A percentile compares a stretch with the other conserved stretches of the same genome.
Evolutionary conservation across 176 grass and related monocot genomes (phyloP).

Genomic region (Melocanna baccifera): DNA sequence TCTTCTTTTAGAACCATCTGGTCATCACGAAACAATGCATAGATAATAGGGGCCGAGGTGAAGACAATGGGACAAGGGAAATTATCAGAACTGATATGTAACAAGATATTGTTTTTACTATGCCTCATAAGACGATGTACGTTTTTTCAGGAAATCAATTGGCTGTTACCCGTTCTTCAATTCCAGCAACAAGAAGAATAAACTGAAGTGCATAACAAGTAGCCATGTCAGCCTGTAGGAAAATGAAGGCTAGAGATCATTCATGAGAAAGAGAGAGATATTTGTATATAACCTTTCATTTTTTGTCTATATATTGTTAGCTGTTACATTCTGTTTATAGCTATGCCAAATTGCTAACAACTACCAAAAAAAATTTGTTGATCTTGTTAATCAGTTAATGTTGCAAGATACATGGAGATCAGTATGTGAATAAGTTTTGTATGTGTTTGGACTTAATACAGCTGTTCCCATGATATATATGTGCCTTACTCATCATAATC

Average conservation of each 20-base stretch:
- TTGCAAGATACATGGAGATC: neutral
- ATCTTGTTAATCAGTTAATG: neutral
- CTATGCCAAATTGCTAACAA: neutral
- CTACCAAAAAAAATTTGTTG: neutral
- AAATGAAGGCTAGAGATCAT: neutral
- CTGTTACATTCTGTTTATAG: neutral
- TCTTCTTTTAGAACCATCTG: too few relatives aligned
- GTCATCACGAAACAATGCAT: neutral
- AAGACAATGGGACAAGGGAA: neutral
- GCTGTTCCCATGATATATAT: neutral
- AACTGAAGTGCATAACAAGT: neutral
- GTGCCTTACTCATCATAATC: neutral
- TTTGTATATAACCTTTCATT: neutral
- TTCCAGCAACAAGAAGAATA: neutral
- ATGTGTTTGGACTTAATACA: neutral
- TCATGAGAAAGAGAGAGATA: neutral
- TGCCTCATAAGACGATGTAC: neutral
- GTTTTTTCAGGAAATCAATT: slow-evolving; percentile 33
- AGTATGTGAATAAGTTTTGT: neutral
- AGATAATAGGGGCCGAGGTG: neutral
- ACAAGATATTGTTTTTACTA: neutral
- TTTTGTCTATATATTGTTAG: neutral
- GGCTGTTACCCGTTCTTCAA: slow-evolving; percentile 34
- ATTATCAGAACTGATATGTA: neutral
- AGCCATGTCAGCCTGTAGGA: neutral